Evolutionary conservation across 257 asterid species (phyloP), one percentile per base, ranked within the genome.

Genomic region (Paraleonurus japonicus): DNA sequence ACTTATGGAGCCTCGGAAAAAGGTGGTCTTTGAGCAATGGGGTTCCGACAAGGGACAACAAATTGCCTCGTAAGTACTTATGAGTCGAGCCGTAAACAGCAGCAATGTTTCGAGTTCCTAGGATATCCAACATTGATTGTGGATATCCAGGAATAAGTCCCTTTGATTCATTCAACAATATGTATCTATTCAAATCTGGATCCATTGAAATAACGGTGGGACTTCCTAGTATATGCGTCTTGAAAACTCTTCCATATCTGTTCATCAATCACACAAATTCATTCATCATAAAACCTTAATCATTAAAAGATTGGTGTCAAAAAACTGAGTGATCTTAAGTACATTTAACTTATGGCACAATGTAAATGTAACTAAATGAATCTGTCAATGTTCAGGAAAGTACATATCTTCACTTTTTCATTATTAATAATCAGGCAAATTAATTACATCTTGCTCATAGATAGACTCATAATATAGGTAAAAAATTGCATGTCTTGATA

Each of bases 101-200:
- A 5, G 92, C 92, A 68, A 92, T 92, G 76, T 90, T 90, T 33
- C 69, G 69, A 45, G 73, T 59, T 19, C 98, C 98, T 51, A 92
- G 51, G 37, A 92, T 88, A 71, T 92, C 95, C 74, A 90, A 11
- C 98, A 90, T 92, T 11, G 98, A 90, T 35, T 90, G 84, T 1
- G 98, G 98, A 74, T 92, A 92, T 8, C 98, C 98, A 4, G 98
- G 98, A 50, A 92, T 62, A 3, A 92, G 69, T 22, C 98, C 98
- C 70, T 87, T 88, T 3, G 86, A 77, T 72, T 92, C 98, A 66
- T 90, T 92, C 75, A 80, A 43, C 27, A 93, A 77, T 13, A 93
- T 87, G 81, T 83, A 90, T 62, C 88, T 76, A 53, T 93, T 93
- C 8, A 88, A 67, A 48, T 86, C 97, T 32, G 90, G 89, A 82